Evolutionary conservation across 2,329 filamentous ascomycete species (phyloP), one percentile per base, ranked within the genome.

Genomic region (Chaetomium globosum): DNA sequence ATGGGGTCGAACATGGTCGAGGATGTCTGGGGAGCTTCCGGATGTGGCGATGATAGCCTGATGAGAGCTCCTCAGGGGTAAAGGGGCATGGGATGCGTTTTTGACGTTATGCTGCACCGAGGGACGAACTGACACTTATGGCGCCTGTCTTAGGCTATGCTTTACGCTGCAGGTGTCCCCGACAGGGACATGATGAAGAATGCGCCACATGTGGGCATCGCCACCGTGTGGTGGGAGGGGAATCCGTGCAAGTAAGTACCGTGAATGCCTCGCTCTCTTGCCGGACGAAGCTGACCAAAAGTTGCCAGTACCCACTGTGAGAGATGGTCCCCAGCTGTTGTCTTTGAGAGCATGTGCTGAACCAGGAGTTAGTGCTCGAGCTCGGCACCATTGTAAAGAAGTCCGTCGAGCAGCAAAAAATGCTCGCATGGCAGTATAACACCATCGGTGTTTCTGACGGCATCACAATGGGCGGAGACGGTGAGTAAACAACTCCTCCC

Each of bases 201-300:
- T 64, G 90, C 90, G 61, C 92, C 94, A 13, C 94, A 98, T 69
- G 91, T 98, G 30, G 94, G 94, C 65, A 87, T 97, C 74, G 90
- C 93, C 8, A 93, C 90, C 5, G 91, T 97, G 4, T 97, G 93
- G 93, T 98, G 93, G 93, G 93, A 97, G 78, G 94, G 94, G 31
- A 97, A 97, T 75, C 92, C 94, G 46, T 97, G 93, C 87, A 97
- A 97, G 89, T 91, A 78, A 79, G 88, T 83, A 19, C 26, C 43
- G 19, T 59, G 2, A 13, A 26, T 10, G 13, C 12, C 53, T 26
- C 26, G 31, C 30, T 26, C n/a, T n/a, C 36, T 55, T 4, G 49
- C 30, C 16, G 21, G 23, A 4, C 8, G 16, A 63, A 26, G 39
- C 63, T 68, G 28, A 72, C 65, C 48, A 4, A 26, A 36, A 46